phyloP scores from a whole-genome alignment of 495 filamentous ascomycete genomes.

The Annulohypoxylon moriforme region DNA sequence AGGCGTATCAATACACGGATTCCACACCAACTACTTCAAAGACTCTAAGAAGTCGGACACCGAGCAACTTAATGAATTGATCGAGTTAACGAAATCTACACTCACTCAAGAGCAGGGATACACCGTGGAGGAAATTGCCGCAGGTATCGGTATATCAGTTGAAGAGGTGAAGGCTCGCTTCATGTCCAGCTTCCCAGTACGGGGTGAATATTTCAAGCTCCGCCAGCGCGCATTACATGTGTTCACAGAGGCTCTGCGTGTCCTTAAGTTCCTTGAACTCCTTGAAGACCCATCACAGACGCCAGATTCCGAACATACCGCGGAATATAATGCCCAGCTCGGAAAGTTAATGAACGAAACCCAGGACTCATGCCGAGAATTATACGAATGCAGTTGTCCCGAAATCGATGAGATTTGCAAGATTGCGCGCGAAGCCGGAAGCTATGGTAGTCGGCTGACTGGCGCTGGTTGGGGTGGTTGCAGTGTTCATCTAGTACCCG shows the following conservation, averaged over 20 bases:
- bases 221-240: constrained; percentile 89
- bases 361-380: constrained; percentile 82
- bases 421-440: constrained; percentile 80
- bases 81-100: constrained; percentile 70
- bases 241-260: constrained; percentile 87
- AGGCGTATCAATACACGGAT: constrained; percentile 82
- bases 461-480: constrained; percentile 98
- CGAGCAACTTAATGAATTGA: constrained; percentile 75
- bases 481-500: constrained; percentile 90
- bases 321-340: constrained; percentile 72
- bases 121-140: constrained; percentile 86
- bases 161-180: constrained; percentile 77
- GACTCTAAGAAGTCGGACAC: constrained; percentile 62
- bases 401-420: constrained; percentile 89
- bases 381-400: constrained; percentile 89
- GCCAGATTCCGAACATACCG: constrained; percentile 58
- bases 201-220: constrained; percentile 88
- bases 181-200: constrained; percentile 86
- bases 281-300: constrained; percentile 61
- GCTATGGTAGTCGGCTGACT: constrained; percentile 87
- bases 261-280: constrained; percentile 81
- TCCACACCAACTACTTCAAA: constrained; percentile 83
- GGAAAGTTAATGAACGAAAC: constrained; percentile 91
- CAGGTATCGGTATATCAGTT: constrained; percentile 73
- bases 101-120: constrained; percentile 83